Evolutionary conservation across 345 rosid species (phyloP).

Genomic region (Populus deltoides): DNA sequence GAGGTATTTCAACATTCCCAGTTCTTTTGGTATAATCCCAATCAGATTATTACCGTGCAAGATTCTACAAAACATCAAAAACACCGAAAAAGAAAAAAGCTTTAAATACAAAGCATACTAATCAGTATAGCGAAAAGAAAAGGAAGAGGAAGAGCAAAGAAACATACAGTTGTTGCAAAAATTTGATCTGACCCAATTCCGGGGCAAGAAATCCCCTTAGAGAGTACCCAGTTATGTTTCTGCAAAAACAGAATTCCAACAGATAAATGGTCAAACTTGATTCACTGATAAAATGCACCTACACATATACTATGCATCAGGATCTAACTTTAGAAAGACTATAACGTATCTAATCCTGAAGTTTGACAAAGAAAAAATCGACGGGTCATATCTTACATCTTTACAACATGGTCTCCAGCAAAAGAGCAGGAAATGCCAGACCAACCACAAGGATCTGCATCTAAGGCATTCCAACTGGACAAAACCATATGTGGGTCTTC

Average conservation of each 20-base stretch:
- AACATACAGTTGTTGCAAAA: slow-evolving; percentile 74
- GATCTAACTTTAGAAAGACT: slow-evolving; percentile 7
- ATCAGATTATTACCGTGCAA: slow-evolving; percentile 64
- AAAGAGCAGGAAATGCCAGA: slow-evolving; percentile 57
- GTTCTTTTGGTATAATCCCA: slow-evolving; percentile 82
- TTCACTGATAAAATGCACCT: slow-evolving; percentile 10
- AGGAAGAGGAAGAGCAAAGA: not conserved
- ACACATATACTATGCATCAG: not conserved
- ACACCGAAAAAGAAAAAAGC: slow-evolving; percentile 3
- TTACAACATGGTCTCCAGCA: slow-evolving; percentile 63
- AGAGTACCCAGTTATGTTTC: slow-evolving; percentile 71
- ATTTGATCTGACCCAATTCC: slow-evolving; percentile 65
- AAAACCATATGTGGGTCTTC: slow-evolving; percentile 80
- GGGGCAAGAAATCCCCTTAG: slow-evolving; percentile 83
- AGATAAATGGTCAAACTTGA: slow-evolving; percentile 10
- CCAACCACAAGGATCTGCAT: slow-evolving; percentile 91
- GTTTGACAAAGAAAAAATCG: not conserved
- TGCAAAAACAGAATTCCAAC: slow-evolving; percentile 31
- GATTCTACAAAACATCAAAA: slow-evolving; percentile 50
- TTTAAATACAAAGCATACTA: not conserved
- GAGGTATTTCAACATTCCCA: slow-evolving; percentile 73
- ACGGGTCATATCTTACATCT: slow-evolving; percentile 54
- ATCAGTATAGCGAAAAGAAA: not conserved
- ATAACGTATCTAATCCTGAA: not conserved
- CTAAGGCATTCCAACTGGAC: slow-evolving; percentile 77